phyloP scores from a whole-genome alignment of 495 filamentous ascomycete species.

The Penicillium soppii region DNA sequence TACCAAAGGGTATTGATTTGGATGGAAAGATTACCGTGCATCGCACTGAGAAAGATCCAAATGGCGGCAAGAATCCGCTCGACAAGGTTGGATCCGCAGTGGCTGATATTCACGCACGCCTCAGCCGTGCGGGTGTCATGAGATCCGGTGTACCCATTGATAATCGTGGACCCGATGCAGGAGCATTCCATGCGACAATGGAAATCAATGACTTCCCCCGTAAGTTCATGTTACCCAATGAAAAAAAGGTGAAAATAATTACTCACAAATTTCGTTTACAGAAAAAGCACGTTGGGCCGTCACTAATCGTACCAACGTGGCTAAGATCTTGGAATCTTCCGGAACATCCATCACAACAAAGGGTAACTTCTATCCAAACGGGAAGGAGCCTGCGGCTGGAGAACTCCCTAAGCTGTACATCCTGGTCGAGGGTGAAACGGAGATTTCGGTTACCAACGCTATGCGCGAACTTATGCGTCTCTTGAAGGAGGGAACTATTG shows the following conservation, averaged over 20 bases:
- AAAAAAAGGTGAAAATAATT: not conserved
- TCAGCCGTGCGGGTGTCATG: conserved; percentile 82
- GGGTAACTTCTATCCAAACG: conserved; percentile 80
- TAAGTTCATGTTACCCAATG: conserved; percentile 39
- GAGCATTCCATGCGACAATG: conserved; percentile 93
- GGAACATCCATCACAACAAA: conserved; percentile 98
- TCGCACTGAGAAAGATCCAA: conserved; percentile 60
- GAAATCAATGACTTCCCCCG: conserved; percentile 99
- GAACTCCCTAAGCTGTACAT: conserved; percentile 92
- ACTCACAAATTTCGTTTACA: conserved; percentile 35
- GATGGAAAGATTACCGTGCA: conserved; percentile 80
- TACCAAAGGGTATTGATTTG: conserved; percentile 65
- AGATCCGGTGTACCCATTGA: conserved; percentile 93
- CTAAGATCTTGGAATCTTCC: conserved; percentile 93
- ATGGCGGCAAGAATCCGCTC: conserved; percentile 64
- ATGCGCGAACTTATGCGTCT: conserved; percentile 88
- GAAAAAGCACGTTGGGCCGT: conserved; percentile 98
- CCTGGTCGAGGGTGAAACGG: conserved; percentile 94
- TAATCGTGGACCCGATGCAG: conserved; percentile 97
- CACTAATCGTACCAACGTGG: conserved; percentile 97
- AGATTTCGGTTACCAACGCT: conserved; percentile 85
- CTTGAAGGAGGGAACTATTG: conserved; percentile 88
- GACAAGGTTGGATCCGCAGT: conserved; percentile 84
- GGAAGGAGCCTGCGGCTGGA: conserved; percentile 72
- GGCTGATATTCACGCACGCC: conserved; percentile 79